A percentile compares a stretch with the other conserved stretches of the same genome.
Conservation (phyloP, 75 land plant species). For the Ceratopteris richardii region DNA sequence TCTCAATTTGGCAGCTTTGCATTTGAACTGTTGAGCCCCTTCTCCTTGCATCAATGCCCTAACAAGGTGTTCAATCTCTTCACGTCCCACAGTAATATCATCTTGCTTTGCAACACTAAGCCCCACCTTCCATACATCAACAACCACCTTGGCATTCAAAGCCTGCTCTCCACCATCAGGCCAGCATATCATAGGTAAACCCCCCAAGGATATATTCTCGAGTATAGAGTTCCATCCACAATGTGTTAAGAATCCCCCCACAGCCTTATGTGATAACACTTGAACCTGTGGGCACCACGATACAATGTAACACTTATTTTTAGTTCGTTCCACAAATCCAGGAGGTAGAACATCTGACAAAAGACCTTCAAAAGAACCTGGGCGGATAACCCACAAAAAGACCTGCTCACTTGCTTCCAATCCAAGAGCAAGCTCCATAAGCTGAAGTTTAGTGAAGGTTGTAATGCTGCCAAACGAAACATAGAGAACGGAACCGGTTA, state of each 20-base stretch:
- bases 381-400: conserved; percentile 29
- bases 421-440: conserved; percentile 29
- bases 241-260: conserved; percentile 31
- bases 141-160: conserved; percentile 15
- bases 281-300: conserved; percentile 32
- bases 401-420: conserved; percentile 17
- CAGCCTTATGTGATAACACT: conserved; percentile 23
- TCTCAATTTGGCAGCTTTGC: conserved; percentile 28
- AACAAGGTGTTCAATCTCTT: conserved; percentile 23
- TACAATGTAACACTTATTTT: conserved; percentile 13
- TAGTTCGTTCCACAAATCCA: conserved; percentile 9
- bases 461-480: conserved; percentile 39
- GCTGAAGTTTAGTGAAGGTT: conserved; percentile 11
- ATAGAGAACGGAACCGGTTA: conserved; percentile 20
- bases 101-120: conserved; percentile 3
- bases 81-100: conserved; percentile 13
- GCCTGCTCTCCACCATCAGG: conserved; percentile 27
- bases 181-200: conserved; percentile 33
- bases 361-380: conserved; percentile 13
- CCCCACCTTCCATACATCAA: conserved; percentile 25
- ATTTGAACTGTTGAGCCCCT: conserved; percentile 26
- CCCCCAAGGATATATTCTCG: conserved; percentile 20
- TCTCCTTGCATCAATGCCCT: conserved; percentile 37
- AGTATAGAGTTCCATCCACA: conserved; percentile 31
- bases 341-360: conserved; percentile 10